Percentiles rank a stretch among this genome's conserved stretches.
Evolutionary conservation across 2,329 filamentous ascomycete species (phyloP).

Genomic region (Arthrobotrys conoides): DNA sequence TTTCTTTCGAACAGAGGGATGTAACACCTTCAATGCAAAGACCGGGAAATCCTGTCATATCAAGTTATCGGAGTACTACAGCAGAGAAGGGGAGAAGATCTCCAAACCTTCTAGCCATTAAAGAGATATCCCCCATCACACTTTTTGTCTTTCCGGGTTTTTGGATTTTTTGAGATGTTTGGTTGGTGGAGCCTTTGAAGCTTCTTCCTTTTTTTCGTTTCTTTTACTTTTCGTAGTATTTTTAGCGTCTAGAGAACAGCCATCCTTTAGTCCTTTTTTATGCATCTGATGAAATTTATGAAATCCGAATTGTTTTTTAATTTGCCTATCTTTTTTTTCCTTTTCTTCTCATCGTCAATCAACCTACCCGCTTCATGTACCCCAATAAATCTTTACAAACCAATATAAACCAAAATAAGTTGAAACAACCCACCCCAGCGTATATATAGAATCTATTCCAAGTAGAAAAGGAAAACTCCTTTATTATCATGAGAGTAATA

Average conservation of each 20-base stretch:
- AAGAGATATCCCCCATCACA: not conserved
- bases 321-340: too few species aligned
- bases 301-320: too few species aligned
- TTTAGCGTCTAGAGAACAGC: conserved; percentile 18
- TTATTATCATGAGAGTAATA: too few species aligned
- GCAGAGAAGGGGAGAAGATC: conserved; percentile 67
- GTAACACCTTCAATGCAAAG: conserved; percentile 73
- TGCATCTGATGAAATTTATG: not conserved
- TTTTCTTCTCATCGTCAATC: too few species aligned
- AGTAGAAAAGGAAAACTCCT: too few species aligned
- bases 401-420: too few species aligned
- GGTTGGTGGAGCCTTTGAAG: too few species aligned
- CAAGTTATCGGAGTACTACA: conserved; percentile 71
- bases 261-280: not conserved
- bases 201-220: not conserved
- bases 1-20: conserved; percentile 69
- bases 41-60: conserved; percentile 73
- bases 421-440: too few species aligned
- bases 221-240: not conserved
- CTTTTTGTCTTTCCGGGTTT: not conserved
- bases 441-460: too few species aligned
- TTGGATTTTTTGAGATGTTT: not conserved
- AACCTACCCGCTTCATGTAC: too few species aligned
- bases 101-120: conserved; percentile 65
- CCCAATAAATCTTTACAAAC: too few species aligned